Evolutionary conservation across 805 yeast genomes (phyloP).

Genomic region (Cyberlindnera lachancei): DNA sequence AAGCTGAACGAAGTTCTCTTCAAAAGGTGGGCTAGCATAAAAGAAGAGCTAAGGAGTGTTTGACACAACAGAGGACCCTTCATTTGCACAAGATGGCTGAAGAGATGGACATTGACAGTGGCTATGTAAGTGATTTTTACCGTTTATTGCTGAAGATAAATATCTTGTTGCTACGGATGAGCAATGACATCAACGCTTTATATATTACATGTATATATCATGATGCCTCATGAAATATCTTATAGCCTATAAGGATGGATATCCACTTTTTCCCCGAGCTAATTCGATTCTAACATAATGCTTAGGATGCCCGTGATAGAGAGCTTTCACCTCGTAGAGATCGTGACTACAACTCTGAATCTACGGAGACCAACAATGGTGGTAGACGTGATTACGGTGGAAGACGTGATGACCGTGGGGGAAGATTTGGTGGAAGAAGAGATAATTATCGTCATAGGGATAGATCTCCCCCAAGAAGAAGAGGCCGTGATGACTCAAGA

Average conservation of each 20-base stretch:
- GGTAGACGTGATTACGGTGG: neutral
- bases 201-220: too few species aligned
- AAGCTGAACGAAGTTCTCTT: too few species aligned
- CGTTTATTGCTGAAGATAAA: neutral
- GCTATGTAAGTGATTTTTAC: constrained; percentile 7
- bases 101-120: constrained; percentile 48
- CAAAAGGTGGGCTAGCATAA: too few species aligned
- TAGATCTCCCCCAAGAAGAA: constrained; percentile 24
- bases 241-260: too few species aligned
- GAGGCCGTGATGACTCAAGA: constrained; percentile 10
- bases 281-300: constrained; percentile 7
- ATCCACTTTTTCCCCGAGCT: too few species aligned
- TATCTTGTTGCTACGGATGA: too few species aligned
- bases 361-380: neutral
- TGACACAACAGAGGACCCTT: too few species aligned
- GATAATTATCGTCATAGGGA: constrained; percentile 23
- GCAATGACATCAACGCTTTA: too few species aligned
- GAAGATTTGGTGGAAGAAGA: constrained; percentile 7
- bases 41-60: too few species aligned
- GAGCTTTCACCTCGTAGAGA: constrained; percentile 27
- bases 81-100: constrained; percentile 47
- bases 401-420: constrained; percentile 2
- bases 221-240: too few species aligned
- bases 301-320: constrained; percentile 20
- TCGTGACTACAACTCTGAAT: constrained; percentile 3